Conservation (phyloP, 1,284 basidiomycete species). For the Lignosus rhinocerotis region DNA sequence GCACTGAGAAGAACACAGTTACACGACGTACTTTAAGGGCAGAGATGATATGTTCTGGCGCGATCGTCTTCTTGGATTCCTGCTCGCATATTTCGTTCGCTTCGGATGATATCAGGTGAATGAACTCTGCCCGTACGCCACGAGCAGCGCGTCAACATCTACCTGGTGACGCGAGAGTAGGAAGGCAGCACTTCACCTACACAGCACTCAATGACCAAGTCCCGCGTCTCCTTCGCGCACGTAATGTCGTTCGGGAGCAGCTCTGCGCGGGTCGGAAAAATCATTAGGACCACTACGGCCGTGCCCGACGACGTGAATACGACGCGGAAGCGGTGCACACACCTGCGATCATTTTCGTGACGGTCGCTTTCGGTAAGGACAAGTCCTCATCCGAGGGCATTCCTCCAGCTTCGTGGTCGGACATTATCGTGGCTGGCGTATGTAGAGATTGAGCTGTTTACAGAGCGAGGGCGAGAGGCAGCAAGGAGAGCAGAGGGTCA, state of each 20-base stretch:
- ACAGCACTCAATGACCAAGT: slow-evolving; percentile 97
- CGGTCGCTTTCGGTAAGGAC: slow-evolving; percentile 94
- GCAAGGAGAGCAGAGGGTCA: slow-evolving; percentile 5
- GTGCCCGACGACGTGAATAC: neutral
- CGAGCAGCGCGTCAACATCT: slow-evolving; percentile 9
- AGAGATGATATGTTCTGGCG: slow-evolving; percentile 93
- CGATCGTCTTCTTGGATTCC: slow-evolving; percentile 99
- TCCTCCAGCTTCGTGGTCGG: slow-evolving; percentile 78
- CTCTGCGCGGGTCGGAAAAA: slow-evolving; percentile 52
- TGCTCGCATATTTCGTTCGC: slow-evolving; percentile 98
- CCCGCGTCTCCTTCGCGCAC: slow-evolving; percentile 94
- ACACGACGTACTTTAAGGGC: slow-evolving; percentile 74
- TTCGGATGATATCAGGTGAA: slow-evolving; percentile 96
- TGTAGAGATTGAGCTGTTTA: slow-evolving; percentile 2
- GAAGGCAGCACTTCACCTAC: slow-evolving; percentile 68
- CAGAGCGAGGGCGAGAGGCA: neutral
- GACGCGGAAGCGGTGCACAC: slow-evolving; percentile 28
- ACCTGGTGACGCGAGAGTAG: slow-evolving; percentile 5
- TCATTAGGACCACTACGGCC: neutral
- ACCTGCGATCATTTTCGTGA: slow-evolving; percentile 97
- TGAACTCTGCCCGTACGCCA: slow-evolving; percentile 76
- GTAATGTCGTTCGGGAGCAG: slow-evolving; percentile 87
- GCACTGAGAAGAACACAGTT: neutral
- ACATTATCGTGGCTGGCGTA: slow-evolving; percentile 53
- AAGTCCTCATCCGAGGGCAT: slow-evolving; percentile 84